These are phyloP conservation scores for Chamaenerion angustifolium DNA, from an alignment of 345 rosid species.

Conservation along the genomic window DNA sequence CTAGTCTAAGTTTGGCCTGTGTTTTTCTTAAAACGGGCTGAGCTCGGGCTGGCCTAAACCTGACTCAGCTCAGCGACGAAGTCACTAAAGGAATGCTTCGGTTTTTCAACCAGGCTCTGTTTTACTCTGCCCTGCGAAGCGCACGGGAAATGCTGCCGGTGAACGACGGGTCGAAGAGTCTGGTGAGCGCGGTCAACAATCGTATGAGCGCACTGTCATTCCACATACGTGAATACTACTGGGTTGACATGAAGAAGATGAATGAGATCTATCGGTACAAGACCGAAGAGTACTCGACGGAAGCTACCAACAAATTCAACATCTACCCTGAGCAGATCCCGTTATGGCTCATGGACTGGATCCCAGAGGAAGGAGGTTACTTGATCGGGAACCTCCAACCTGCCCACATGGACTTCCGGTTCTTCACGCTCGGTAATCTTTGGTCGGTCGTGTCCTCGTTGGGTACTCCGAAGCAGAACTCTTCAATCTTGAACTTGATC, in stretches of 20 bases:
- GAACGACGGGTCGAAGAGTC: slow-evolving; percentile 52
- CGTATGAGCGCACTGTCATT: slow-evolving; percentile 75
- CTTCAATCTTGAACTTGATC: slow-evolving; percentile 48
- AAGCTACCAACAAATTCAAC: slow-evolving; percentile 79
- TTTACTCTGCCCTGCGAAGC: slow-evolving; percentile 64
- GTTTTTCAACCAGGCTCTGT: slow-evolving; percentile 39
- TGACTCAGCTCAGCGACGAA: no score
- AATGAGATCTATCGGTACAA: slow-evolving; percentile 85
- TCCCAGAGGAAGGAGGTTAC: slow-evolving; percentile 74
- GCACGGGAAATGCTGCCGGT: slow-evolving; percentile 61
- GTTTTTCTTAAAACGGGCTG: no score
- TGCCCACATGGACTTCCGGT: slow-evolving; percentile 80
- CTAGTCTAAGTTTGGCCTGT: no score
- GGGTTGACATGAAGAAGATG: slow-evolving; percentile 76
- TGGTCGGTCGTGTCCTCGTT: slow-evolving; percentile 74
- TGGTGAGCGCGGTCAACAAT: slow-evolving; percentile 65
- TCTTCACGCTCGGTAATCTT: slow-evolving; percentile 75
- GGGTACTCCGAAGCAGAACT: slow-evolving; percentile 69
- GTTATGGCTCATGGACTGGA: slow-evolving; percentile 82
- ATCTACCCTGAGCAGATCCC: slow-evolving; percentile 90
- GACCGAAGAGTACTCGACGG: slow-evolving; percentile 78
- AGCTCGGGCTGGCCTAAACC: no score
- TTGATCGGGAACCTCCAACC: slow-evolving; percentile 74
- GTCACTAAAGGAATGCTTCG: no score
- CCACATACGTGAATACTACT: slow-evolving; percentile 80